These are phyloP conservation scores for Aegilops speltoides DNA, from an alignment of 176 grass and related monocot species.

Conservation along the genomic window DNA sequence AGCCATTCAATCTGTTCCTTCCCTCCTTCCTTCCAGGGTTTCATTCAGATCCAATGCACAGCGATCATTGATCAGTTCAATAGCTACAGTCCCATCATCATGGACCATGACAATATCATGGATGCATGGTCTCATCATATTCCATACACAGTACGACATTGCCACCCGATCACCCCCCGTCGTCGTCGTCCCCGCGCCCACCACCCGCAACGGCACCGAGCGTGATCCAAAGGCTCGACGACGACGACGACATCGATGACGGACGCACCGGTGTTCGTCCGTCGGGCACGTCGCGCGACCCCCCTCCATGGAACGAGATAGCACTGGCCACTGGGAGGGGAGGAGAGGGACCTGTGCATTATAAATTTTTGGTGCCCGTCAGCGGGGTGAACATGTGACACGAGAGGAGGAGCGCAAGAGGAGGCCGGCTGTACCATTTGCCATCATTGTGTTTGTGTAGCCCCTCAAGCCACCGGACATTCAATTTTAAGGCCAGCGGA, in stretches of 20 bases:
- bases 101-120: background rate
- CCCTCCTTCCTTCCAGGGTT: background rate
- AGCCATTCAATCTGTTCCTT: background rate
- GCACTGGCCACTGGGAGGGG: no score
- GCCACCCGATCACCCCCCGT: background rate
- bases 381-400: background rate
- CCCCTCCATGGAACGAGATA: background rate
- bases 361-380: background rate
- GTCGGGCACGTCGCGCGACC: background rate
- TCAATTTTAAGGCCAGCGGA: background rate
- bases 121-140: background rate
- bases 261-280: background rate
- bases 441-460: background rate
- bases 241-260: background rate
- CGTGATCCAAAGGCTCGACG: background rate
- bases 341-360: background rate
- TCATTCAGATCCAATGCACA: constrained; percentile 4
- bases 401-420: background rate
- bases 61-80: background rate
- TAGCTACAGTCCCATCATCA: background rate
- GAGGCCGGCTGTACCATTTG: background rate
- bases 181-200: background rate
- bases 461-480: background rate
- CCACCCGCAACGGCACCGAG: background rate
- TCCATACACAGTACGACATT: background rate